Evolutionary conservation across 148 eudicot species (phyloP).

Genomic region (Rhododendron henanense): DNA sequence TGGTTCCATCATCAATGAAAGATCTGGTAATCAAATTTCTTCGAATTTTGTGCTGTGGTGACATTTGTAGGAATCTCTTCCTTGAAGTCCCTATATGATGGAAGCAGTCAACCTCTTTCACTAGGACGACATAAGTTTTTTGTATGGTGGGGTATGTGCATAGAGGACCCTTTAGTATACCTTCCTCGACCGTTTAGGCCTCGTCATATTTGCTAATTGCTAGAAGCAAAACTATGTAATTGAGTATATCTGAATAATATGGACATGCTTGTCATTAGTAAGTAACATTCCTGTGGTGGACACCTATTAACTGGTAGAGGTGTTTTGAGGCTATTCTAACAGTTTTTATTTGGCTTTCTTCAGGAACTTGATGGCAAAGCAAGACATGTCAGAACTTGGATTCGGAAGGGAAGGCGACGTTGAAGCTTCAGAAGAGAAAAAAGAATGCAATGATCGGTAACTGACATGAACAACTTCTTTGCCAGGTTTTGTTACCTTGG

Average conservation of each 20-base stretch:
- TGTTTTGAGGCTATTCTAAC: neutral
- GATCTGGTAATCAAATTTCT: neutral
- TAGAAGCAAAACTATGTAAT: too few relatives aligned
- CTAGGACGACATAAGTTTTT: neutral
- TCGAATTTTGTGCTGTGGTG: neutral
- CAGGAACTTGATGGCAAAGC: slow-evolving; percentile 98
- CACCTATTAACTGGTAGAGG: neutral
- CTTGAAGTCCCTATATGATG: neutral
- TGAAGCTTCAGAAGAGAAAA: slow-evolving; percentile 33
- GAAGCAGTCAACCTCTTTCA: neutral
- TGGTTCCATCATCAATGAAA: neutral
- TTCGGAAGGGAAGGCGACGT: slow-evolving; percentile 38
- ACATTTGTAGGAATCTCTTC: neutral
- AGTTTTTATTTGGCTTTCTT: slow-evolving; percentile 12
- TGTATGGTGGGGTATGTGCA: neutral
- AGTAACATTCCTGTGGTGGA: neutral
- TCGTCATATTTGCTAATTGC: neutral
- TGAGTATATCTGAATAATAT: neutral
- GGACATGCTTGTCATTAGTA: neutral
- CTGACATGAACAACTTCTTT: slow-evolving; percentile 11
- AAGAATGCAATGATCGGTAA: slow-evolving; percentile 18
- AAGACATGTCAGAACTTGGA: slow-evolving; percentile 93
- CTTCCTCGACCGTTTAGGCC: neutral
- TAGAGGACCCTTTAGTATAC: neutral
- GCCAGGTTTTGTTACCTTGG: slow-evolving; percentile 6